Conservation (phyloP, 805 yeast genomes). For the Candida takata region DNA sequence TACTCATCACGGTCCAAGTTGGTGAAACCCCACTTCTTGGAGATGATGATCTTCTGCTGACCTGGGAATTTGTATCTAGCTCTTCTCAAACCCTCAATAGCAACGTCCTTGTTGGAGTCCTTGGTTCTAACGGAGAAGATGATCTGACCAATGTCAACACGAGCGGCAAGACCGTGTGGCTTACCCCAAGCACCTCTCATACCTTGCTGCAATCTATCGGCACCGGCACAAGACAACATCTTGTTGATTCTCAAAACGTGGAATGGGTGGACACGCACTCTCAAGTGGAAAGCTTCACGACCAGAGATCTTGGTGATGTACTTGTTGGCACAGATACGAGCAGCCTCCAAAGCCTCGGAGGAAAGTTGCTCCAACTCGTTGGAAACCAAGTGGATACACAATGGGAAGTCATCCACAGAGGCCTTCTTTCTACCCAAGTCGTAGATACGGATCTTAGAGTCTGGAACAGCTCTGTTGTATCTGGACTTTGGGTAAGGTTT, state of each 20-base stretch:
- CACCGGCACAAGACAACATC: conserved; percentile 99
- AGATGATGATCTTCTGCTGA: conserved; percentile 98
- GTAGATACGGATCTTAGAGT: conserved; percentile 97
- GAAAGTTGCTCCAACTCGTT: conserved; percentile 99
- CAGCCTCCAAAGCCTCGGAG: conserved; percentile 99
- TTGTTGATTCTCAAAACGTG: conserved; percentile 99
- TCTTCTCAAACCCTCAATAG: conserved; percentile 99
- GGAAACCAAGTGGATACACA: conserved; percentile 98
- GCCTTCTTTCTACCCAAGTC: conserved; percentile 99
- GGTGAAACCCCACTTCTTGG: conserved; percentile 99
- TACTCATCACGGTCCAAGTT: conserved; percentile 96
- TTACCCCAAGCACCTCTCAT: conserved; percentile 99
- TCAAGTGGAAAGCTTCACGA: conserved; percentile 99
- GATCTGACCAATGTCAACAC: conserved; percentile 98
- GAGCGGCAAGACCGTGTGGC: conserved; percentile 99
- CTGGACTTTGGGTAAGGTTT: conserved; percentile 99
- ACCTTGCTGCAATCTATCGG: conserved; percentile 99
- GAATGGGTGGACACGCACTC: conserved; percentile 99
- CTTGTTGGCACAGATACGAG: conserved; percentile 99
- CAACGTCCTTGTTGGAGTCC: conserved; percentile 96
- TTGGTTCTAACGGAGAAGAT: conserved; percentile 97
- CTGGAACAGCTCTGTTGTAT: conserved; percentile 99
- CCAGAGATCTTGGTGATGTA: conserved; percentile 97
- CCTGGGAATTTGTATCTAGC: conserved; percentile 99
- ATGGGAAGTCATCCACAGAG: conserved; percentile 94